A percentile compares a stretch with the other conserved stretches of the same genome.
Evolutionary conservation across 495 filamentous ascomycete species (phyloP).

Genomic region (Ramalina intermedia): DNA sequence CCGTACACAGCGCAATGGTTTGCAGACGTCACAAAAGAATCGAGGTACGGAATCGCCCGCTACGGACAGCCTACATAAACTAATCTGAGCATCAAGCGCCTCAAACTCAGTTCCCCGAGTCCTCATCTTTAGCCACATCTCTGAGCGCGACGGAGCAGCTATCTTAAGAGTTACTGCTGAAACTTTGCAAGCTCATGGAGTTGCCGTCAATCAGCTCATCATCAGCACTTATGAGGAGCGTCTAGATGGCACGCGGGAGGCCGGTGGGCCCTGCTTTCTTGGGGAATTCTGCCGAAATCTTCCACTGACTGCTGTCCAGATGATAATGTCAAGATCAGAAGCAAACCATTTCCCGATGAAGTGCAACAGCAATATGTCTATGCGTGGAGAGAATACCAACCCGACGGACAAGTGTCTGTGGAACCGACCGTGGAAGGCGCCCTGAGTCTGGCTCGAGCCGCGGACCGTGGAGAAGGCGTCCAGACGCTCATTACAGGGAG

Average conservation of each 20-base stretch:
- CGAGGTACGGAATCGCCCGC: neutral
- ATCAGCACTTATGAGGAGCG: conserved; percentile 23
- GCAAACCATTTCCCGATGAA: conserved; percentile 15
- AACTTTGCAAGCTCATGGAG: conserved; percentile 14
- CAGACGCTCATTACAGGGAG: conserved; percentile 47
- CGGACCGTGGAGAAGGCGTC: conserved; percentile 14
- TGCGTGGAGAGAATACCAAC: conserved; percentile 17
- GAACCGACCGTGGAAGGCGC: conserved; percentile 22
- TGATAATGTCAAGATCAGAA: conserved; percentile 13
- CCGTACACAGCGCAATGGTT: conserved; percentile 30
- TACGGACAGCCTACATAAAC: neutral
- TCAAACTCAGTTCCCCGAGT: conserved; percentile 8
- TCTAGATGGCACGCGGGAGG: conserved; percentile 15
- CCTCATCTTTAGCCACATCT: conserved; percentile 29
- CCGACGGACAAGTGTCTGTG: conserved; percentile 12
- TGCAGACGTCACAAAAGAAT: conserved; percentile 7
- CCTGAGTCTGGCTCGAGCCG: conserved; percentile 17
- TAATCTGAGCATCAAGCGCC: neutral
- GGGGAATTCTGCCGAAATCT: neutral
- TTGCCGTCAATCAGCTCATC: conserved; percentile 20
- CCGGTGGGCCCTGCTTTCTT: conserved; percentile 7
- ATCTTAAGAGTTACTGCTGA: conserved; percentile 20
- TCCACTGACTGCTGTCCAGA: conserved; percentile 13
- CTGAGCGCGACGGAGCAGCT: conserved; percentile 22
- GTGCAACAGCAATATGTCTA: conserved; percentile 17